These are phyloP conservation scores for Isoetes taiwanensis DNA, from an alignment of 75 land plant species.

Conservation along the genomic window DNA sequence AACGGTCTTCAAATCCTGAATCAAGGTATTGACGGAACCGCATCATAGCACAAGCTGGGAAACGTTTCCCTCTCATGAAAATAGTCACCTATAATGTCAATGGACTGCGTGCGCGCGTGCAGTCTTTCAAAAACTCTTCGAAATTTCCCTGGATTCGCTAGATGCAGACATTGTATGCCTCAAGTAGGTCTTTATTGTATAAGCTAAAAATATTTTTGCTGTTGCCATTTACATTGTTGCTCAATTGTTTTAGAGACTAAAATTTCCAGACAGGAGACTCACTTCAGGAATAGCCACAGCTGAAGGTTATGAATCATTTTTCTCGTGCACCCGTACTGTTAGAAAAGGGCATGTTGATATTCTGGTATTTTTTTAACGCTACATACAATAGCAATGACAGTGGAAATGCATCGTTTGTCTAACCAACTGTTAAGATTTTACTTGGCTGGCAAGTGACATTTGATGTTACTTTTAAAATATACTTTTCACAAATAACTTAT, in stretches of 20 bases:
- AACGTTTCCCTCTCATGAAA: no score
- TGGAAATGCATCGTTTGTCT: no score
- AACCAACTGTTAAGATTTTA: no score
- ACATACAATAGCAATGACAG: no score
- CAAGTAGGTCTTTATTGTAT: constrained; percentile 34
- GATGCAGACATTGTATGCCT: constrained; percentile 81
- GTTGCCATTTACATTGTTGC: not conserved
- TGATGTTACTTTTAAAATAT: no score
- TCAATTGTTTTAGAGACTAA: constrained; percentile 47
- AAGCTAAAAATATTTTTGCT: not conserved
- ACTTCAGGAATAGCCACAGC: constrained; percentile 57
- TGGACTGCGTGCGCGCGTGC: constrained; percentile 61
- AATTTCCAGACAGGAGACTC: constrained; percentile 50
- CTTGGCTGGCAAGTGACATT: no score
- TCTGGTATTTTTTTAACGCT: no score
- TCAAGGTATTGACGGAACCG: no score
- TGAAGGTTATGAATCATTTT: constrained; percentile 81
- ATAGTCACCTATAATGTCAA: constrained; percentile 95
- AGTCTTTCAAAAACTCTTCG: constrained; percentile 52
- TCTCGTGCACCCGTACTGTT: constrained; percentile 68
- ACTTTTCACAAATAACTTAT: no score
- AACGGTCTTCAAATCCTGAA: no score
- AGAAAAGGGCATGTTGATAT: constrained; percentile 47
- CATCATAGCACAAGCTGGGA: no score
- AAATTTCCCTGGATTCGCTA: constrained; percentile 54